Evolutionary conservation across 306 rosid genomes (phyloP).

Genomic region (Glycyrrhiza uralensis): DNA sequence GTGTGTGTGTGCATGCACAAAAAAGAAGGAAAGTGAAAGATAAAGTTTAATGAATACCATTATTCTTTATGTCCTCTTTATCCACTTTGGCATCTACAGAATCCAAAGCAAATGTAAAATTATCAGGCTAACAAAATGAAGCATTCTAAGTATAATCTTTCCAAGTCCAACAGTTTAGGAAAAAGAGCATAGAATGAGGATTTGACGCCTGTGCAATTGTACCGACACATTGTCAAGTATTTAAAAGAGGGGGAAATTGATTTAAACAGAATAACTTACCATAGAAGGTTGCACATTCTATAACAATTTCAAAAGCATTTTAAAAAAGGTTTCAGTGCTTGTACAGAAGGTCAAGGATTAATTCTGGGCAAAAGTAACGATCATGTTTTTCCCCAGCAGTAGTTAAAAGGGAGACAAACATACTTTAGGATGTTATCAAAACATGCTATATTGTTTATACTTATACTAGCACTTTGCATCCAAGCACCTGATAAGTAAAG

Average conservation of each 20-base stretch:
- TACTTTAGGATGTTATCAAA: background rate
- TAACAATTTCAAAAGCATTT: background rate
- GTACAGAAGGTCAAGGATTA: background rate
- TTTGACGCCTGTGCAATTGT: background rate
- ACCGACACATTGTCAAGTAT: background rate
- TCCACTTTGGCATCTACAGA: constrained; percentile 70
- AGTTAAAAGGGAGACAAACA: background rate
- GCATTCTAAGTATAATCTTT: constrained; percentile 11
- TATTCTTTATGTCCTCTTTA: constrained; percentile 71
- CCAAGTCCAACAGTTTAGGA: constrained; percentile 4
- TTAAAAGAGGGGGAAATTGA: background rate
- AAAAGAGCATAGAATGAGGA: constrained; percentile 1
- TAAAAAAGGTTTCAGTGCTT: background rate
- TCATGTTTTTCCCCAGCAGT: background rate
- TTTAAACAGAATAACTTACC: background rate
- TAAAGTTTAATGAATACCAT: constrained; percentile 39
- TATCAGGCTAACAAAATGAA: constrained; percentile 15
- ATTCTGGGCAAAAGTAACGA: background rate
- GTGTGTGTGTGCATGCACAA: background rate
- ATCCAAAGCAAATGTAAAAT: constrained; percentile 24
- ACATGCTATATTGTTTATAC: background rate
- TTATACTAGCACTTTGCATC: background rate
- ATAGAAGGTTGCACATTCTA: background rate
- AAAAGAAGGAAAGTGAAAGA: constrained; percentile 14
- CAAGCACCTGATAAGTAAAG: background rate